Percentiles rank a stretch among this genome's conserved stretches.
phyloP scores from a whole-genome alignment of 139 green algal genomes.

The Mychonastes homosphaera region DNA sequence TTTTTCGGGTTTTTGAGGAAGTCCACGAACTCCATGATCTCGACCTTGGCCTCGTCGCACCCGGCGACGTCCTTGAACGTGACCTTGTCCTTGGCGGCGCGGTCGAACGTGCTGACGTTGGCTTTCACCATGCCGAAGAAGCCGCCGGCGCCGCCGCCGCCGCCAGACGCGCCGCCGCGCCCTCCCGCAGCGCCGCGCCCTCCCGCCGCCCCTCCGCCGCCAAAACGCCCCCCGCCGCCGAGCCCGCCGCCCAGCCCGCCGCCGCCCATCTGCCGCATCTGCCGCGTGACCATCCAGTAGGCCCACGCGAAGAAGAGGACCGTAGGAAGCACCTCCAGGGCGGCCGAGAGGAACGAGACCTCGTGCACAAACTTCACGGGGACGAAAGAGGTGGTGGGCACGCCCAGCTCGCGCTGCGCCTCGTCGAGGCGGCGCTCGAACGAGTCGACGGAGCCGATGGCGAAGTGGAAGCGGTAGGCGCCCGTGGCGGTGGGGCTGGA shows the following conservation, averaged over 20 bases:
- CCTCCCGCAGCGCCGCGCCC: slow-evolving; percentile 13
- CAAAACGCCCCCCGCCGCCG: slow-evolving; percentile 32
- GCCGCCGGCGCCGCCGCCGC: slow-evolving; percentile 29
- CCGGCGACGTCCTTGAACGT: slow-evolving; percentile 90
- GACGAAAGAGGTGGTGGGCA: slow-evolving; percentile 23
- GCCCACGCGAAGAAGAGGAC: slow-evolving; percentile 83
- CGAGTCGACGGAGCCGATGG: slow-evolving; percentile 87
- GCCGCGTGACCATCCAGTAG: slow-evolving; percentile 56
- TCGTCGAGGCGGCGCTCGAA: slow-evolving; percentile 97
- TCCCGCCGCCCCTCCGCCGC: slow-evolving; percentile 16
- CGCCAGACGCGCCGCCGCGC: too few relatives aligned
- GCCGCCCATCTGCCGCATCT: slow-evolving; percentile 38
- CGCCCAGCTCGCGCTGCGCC: slow-evolving; percentile 59
- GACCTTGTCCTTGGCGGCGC: slow-evolving; percentile 69
- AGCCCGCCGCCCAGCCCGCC: slow-evolving; percentile 44
- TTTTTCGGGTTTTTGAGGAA: slow-evolving; percentile 76
- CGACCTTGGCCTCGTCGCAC: slow-evolving; percentile 89
- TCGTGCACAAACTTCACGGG: slow-evolving; percentile 40
- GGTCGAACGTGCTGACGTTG: slow-evolving; percentile 58
- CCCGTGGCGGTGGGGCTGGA: slow-evolving; percentile 20
- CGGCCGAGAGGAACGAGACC: slow-evolving; percentile 34
- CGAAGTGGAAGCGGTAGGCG: slow-evolving; percentile 90
- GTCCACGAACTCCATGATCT: slow-evolving; percentile 98
- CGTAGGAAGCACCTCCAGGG: slow-evolving; percentile 75
- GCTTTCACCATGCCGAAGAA: slow-evolving; percentile 74